Evolutionary conservation across 2,329 filamentous ascomycete species (phyloP).

Genomic region (Epichloe scottii): DNA sequence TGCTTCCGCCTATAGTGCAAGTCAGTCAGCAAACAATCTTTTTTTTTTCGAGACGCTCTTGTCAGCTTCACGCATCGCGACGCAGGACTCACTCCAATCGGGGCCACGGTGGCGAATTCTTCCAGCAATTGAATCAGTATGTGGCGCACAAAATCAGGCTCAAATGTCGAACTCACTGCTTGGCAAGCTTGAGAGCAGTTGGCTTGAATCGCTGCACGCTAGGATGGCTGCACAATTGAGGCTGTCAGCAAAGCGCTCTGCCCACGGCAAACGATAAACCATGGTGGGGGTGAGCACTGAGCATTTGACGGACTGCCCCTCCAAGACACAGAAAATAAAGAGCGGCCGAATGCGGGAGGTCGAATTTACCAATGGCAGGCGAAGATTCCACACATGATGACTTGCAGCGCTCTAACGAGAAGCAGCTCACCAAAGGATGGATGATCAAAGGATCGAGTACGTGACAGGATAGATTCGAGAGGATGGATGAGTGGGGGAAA

Average conservation of each 20-base stretch:
- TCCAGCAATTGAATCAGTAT: slow-evolving; percentile 23
- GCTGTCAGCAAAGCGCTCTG: slow-evolving; percentile 6
- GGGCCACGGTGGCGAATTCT: slow-evolving; percentile 92
- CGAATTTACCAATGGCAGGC: slow-evolving; percentile 72
- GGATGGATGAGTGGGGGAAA: slow-evolving; percentile 1
- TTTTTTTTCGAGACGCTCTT: not conserved
- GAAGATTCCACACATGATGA: slow-evolving; percentile 92
- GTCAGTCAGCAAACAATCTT: not conserved
- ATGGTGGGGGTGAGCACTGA: slow-evolving; percentile 20
- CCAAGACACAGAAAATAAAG: slow-evolving; percentile 10
- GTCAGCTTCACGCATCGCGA: not conserved
- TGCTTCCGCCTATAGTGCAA: slow-evolving; percentile 60
- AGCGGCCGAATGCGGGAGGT: not conserved
- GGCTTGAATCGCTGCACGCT: slow-evolving; percentile 96
- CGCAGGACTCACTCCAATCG: slow-evolving; percentile 76
- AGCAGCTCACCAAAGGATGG: not conserved
- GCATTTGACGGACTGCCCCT: slow-evolving; percentile 10
- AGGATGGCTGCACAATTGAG: slow-evolving; percentile 49
- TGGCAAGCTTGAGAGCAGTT: slow-evolving; percentile 81
- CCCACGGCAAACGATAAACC: not conserved
- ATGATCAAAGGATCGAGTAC: not conserved
- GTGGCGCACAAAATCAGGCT: not conserved
- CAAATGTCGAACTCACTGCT: slow-evolving; percentile 56
- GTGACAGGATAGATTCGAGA: not conserved
- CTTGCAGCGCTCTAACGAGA: slow-evolving; percentile 12